Percentiles rank a stretch among this genome's conserved stretches.
These are phyloP conservation scores for Fusarium vanettenii DNA, from an alignment of 2,329 filamentous ascomycete species.

Conservation along the genomic window DNA sequence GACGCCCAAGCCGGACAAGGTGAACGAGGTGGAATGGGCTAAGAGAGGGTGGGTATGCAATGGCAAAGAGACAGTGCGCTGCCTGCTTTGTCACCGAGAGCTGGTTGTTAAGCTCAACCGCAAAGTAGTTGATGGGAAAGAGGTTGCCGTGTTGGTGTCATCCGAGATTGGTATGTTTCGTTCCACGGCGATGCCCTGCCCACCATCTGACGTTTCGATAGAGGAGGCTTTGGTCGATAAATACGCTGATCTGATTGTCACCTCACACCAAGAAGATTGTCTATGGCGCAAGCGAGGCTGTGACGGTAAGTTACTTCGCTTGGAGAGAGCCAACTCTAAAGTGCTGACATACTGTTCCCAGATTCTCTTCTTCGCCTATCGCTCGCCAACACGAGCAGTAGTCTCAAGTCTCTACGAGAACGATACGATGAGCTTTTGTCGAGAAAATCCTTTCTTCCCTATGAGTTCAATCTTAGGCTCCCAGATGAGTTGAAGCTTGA, in stretches of 20 bases:
- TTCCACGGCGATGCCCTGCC: neutral
- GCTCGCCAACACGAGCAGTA: slow-evolving; percentile 69
- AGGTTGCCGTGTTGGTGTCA: slow-evolving; percentile 64
- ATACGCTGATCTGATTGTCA: slow-evolving; percentile 78
- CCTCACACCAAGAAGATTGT: slow-evolving; percentile 83
- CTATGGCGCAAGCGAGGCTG: slow-evolving; percentile 90
- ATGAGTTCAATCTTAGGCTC: slow-evolving; percentile 70
- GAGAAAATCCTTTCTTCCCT: slow-evolving; percentile 68
- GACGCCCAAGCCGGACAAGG: slow-evolving; percentile 88
- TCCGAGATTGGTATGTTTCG: slow-evolving; percentile 65
- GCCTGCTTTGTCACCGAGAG: slow-evolving; percentile 85
- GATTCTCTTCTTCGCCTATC: slow-evolving; percentile 71
- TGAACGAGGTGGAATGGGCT: slow-evolving; percentile 94
- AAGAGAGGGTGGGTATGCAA: slow-evolving; percentile 92
- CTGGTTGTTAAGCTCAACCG: slow-evolving; percentile 82
- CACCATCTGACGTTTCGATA: slow-evolving; percentile 41
- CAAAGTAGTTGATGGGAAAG: slow-evolving; percentile 66
- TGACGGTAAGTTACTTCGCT: slow-evolving; percentile 68
- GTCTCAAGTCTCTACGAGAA: slow-evolving; percentile 67
- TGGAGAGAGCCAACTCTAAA: slow-evolving; percentile 29
- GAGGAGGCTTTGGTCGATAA: slow-evolving; percentile 78
- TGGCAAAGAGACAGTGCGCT: slow-evolving; percentile 84
- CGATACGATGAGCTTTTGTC: slow-evolving; percentile 73
- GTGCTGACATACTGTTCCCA: slow-evolving; percentile 44
- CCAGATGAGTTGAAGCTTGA: slow-evolving; percentile 65